phyloP scores from a whole-genome alignment of 495 filamentous ascomycete genomes.

The Halenospora varia region DNA sequence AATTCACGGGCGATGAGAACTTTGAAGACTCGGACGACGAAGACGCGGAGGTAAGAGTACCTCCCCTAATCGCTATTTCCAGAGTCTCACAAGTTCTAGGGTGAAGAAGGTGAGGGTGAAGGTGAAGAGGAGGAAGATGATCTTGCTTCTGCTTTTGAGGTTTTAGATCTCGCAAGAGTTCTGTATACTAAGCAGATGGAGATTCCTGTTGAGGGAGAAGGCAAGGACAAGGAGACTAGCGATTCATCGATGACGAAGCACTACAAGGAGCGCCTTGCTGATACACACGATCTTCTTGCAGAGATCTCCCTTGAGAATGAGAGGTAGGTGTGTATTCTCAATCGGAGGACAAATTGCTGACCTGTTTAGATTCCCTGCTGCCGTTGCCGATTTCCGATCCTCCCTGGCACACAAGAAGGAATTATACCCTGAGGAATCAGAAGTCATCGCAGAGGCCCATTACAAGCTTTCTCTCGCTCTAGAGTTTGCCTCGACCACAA shows the following conservation, averaged over 20 bases:
- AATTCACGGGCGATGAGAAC: conserved; percentile 92
- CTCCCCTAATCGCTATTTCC: neutral
- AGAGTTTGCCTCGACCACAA: conserved; percentile 81
- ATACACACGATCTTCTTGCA: conserved; percentile 86
- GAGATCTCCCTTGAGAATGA: conserved; percentile 96
- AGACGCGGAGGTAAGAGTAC: conserved; percentile 37
- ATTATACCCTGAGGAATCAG: conserved; percentile 73
- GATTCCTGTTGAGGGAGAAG: conserved; percentile 34
- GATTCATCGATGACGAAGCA: conserved; percentile 50
- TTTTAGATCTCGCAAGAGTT: conserved; percentile 85
- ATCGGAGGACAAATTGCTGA: conserved; percentile 2
- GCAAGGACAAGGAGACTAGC: conserved; percentile 49
- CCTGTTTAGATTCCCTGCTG: conserved; percentile 60
- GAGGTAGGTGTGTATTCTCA: conserved; percentile 33
- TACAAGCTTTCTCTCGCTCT: conserved; percentile 94
- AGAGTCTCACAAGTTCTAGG: conserved; percentile 10
- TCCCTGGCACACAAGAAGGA: conserved; percentile 71
- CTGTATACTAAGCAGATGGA: conserved; percentile 60
- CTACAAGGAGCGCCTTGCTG: conserved; percentile 78
- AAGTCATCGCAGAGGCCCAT: conserved; percentile 85
- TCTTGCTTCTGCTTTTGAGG: conserved; percentile 83
- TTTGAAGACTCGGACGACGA: conserved; percentile 76
- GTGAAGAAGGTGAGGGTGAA: conserved; percentile 32
- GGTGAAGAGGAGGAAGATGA: conserved; percentile 86
- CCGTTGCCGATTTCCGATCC: conserved; percentile 72